Percentiles rank a stretch among this genome's conserved stretches.
Evolutionary conservation across 2,329 filamentous ascomycete genomes (phyloP).

Genomic region (Myrmaecium sp.): DNA sequence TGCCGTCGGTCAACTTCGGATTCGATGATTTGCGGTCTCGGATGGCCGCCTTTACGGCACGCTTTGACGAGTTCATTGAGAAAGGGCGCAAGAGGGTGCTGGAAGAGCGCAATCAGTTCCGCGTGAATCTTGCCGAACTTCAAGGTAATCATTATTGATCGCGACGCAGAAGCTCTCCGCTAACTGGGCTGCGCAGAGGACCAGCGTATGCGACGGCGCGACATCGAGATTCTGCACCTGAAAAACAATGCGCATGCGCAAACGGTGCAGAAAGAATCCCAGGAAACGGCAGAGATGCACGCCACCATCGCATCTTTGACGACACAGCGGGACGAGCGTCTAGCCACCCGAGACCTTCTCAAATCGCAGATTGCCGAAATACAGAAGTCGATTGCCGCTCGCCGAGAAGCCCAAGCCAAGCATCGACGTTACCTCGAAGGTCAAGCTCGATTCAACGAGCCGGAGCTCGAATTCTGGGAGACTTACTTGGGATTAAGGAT

Average conservation of each 20-base stretch:
- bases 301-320: constrained; percentile 39
- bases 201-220: constrained; percentile 72
- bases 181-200: constrained; percentile 44
- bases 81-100: constrained; percentile 75
- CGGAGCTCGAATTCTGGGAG: constrained; percentile 93
- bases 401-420: constrained; percentile 53
- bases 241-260: constrained; percentile 56
- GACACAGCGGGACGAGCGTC: constrained; percentile 37
- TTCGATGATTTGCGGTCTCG: constrained; percentile 90
- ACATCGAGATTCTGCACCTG: constrained; percentile 66
- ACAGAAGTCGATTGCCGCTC: constrained; percentile 51
- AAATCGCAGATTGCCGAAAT: constrained; percentile 43
- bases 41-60: constrained; percentile 81
- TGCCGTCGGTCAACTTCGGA: constrained; percentile 85
- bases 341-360: constrained; percentile 37
- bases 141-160: constrained; percentile 45
- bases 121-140: constrained; percentile 73
- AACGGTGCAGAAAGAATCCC: constrained; percentile 57
- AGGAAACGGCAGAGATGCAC: constrained; percentile 52
- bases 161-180: constrained; percentile 2
- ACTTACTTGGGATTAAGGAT: constrained; percentile 76
- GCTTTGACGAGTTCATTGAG: constrained; percentile 90
- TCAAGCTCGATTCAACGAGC: constrained; percentile 76
- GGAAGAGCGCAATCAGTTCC: constrained; percentile 87
- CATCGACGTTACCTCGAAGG: constrained; percentile 61